Evolutionary conservation across 2,329 filamentous ascomycete species (phyloP).

Genomic region (Diaporthe citrichinensis): DNA sequence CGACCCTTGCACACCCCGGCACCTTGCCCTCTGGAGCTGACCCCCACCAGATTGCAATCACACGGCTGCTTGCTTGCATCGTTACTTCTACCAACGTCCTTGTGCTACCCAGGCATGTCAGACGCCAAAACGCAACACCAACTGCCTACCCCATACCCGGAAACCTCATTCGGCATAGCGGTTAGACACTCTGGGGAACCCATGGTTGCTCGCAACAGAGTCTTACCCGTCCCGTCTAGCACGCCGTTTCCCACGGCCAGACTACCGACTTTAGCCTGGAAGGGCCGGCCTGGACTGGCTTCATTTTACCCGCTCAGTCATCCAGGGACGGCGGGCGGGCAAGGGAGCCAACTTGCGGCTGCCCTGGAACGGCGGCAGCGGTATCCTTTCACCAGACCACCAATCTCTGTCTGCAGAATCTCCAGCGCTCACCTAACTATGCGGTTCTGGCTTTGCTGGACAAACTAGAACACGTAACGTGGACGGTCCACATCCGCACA

Average conservation of each 20-base stretch:
- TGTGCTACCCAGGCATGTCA: conserved; percentile 31
- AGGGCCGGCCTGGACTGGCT: conserved; percentile 54
- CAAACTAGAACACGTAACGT: too few species aligned
- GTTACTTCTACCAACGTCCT: conserved; percentile 21
- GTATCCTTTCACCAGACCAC: conserved; percentile 16
- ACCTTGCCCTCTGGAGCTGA: conserved; percentile 34
- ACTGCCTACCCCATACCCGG: conserved; percentile 10
- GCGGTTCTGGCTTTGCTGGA: neutral
- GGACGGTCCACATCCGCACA: conserved; percentile 11
- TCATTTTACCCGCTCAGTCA: conserved; percentile 51
- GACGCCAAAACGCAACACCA: conserved; percentile 33
- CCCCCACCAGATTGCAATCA: conserved; percentile 38
- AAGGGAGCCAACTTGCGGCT: conserved; percentile 20
- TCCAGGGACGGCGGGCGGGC: conserved; percentile 6
- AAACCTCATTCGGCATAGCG: conserved; percentile 26
- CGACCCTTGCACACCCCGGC: conserved; percentile 15
- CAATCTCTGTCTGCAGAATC: neutral
- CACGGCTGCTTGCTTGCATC: conserved; percentile 34
- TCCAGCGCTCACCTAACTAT: neutral
- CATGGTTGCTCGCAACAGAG: conserved; percentile 19
- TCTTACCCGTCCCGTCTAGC: conserved; percentile 45
- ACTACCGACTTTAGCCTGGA: conserved; percentile 58
- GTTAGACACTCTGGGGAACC: conserved; percentile 29
- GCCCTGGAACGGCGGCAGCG: conserved; percentile 29
- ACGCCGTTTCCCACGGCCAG: conserved; percentile 39